Base-by-base conservation (phyloP, 257 asterid genomes). In the Coffea eugenioides region DNA sequence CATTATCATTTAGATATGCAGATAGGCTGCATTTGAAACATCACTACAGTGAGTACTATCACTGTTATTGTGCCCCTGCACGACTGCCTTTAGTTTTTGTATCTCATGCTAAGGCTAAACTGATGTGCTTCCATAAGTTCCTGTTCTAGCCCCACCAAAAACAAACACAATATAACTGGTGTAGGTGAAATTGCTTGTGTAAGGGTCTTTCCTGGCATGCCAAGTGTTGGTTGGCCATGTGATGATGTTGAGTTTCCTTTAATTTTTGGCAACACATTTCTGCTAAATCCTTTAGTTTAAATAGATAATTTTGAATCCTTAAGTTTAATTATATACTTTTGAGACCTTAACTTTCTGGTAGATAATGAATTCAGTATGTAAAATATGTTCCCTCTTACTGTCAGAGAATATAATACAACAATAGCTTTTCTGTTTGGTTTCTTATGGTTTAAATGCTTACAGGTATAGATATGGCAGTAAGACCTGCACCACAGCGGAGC, bases 401-500 rank as follows among this genome's bases (percentile, higher is more conserved):
- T 54, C 20, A 75, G 46, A 25, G 62, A 59, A 65, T 41, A 18
- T 64, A 21, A 64, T 48, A n/a, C 6, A 1, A 25, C n/a, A 61
- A 43, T 61, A 67, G 21, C 9, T 52, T 31, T 77, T 46, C 21
- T 21, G 1, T 49, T 45, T 83, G 9, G 43, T 45, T 20, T 39
- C 25, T 79, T 70, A 75, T 76, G 64, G 71, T 69, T 41, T 80
- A 52, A 74, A 81, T 57, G 62, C 49, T 27, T 81, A 80, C 95
- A 88, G 97, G 93, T 27, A 71, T 65, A n/a, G 90, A 84, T 77
- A 87, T 83, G 92, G 71, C 76, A 13, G 75, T 67, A 34, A 85
- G 87, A 85, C 80, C 80, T 64, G 66, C 82, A 78, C 80, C 87
- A 45, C 86, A 82, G 73, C 82, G 67, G 69, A 76, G 57, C 79